These are phyloP conservation scores for Scutellaria minor DNA, from an alignment of 257 asterid species.

Conservation along the genomic window DNA sequence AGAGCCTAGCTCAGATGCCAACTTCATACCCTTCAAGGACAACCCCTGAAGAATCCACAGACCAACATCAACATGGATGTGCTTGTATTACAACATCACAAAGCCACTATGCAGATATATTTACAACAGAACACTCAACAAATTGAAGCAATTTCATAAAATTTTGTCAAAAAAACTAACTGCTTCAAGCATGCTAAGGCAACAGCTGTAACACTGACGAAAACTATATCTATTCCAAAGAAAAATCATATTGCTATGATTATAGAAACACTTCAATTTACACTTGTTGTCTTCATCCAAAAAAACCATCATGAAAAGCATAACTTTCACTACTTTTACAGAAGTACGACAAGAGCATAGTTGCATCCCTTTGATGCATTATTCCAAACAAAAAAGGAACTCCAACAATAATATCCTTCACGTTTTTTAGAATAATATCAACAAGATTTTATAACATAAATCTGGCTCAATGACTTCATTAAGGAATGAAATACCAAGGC, in stretches of 20 bases:
- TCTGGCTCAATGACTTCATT: too few relatives aligned
- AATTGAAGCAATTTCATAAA: constrained; percentile 15
- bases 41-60: constrained; percentile 11
- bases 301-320: background rate
- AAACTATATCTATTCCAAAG: constrained; percentile 1
- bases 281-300: constrained; percentile 3
- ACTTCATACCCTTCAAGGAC: constrained; percentile 15
- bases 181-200: constrained; percentile 1
- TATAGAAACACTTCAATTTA: background rate
- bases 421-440: too few relatives aligned
- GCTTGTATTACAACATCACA: constrained; percentile 18
- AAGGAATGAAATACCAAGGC: too few relatives aligned
- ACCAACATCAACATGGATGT: background rate
- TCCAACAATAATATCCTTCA: too few relatives aligned
- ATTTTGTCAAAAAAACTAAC: background rate
- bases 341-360: background rate
- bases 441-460: too few relatives aligned
- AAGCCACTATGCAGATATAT: background rate
- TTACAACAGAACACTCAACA: constrained; percentile 8
- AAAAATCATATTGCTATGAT: constrained; percentile 1
- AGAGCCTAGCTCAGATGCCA: constrained; percentile 19
- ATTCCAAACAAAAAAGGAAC: too few relatives aligned
- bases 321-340: background rate
- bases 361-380: too few relatives aligned
- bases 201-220: background rate